These are phyloP conservation scores for Populus nigra DNA, from an alignment of 345 rosid species.

Conservation along the genomic window DNA sequence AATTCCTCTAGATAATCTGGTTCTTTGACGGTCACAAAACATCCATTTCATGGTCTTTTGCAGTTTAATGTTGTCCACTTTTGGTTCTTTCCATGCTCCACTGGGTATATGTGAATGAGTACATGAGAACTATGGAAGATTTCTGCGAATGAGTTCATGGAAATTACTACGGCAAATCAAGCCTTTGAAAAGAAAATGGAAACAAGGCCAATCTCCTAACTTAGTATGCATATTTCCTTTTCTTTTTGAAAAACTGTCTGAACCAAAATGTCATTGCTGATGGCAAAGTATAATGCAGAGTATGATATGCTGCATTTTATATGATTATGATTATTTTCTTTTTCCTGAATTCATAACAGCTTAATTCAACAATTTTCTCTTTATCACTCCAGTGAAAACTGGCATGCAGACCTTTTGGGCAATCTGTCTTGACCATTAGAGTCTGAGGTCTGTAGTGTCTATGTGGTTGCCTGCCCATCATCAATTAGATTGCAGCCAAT, in stretches of 20 bases:
- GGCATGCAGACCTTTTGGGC: not conserved
- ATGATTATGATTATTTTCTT: not conserved
- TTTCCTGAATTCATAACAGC: not conserved
- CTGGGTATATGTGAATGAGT: not conserved
- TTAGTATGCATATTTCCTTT: not conserved
- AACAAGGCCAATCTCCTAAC: not conserved
- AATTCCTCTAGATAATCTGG: not conserved
- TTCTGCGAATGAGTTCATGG: not conserved
- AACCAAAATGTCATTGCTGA: not conserved
- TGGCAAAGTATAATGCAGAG: not conserved
- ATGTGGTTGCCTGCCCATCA: not conserved
- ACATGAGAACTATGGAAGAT: not conserved
- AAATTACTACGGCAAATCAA: not conserved
- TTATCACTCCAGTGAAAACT: not conserved
- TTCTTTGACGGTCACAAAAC: no score
- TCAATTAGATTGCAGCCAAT: not conserved
- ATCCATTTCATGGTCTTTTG: not conserved
- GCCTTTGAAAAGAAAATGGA: not conserved
- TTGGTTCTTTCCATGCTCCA: not conserved
- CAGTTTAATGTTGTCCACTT: not conserved
- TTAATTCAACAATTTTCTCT: not conserved
- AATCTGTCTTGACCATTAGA: not conserved
- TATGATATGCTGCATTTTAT: no score
- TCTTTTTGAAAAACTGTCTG: not conserved
- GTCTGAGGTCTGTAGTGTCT: not conserved